Base-by-base conservation (phyloP, 352 stramenopile genomes). In the Phytopythium montanum region DNA sequence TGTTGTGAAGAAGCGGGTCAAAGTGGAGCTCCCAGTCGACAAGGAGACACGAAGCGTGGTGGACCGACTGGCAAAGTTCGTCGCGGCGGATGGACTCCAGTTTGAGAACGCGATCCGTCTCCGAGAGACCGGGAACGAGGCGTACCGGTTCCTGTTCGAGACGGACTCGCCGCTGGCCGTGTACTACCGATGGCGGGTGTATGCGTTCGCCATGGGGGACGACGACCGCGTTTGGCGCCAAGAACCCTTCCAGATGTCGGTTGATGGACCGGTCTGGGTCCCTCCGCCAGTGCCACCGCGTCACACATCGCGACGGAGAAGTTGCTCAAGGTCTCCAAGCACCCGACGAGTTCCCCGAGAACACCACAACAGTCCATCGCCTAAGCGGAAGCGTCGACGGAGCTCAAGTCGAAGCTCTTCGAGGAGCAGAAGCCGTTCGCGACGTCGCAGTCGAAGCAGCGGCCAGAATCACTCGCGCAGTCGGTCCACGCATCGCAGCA, bases 111-210 rank as follows among this genome's bases (percentile, higher is more conserved):
- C 64, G 12, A 71, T 93, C 29, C 74, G 76, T 19, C 48, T 61
- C 38, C 73, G 78, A 3, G 79, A 90, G 60, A 58, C 65, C 5
- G 52, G 61, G n/a, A 88, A 89, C 39, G 54, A 60, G 14, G 36
- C 68, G 1, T 92, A 85, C 56, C 59, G 34, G 2, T 92, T 92
- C 55, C 50, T 92, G 14, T 83, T 81, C 34, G 75, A 81, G 36
- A 50, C 53, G n/a, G 54, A 68, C 14, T 76, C 70, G 41, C 26
- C 61, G 6, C 26, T 75, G 18, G 76, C 59, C 3, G 36, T 81
- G 19, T 93, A 93, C 64, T 93, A 92, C 59, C 73, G 81, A 10
- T 93, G 84, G 84, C 58, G 78, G 45, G 81, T 92, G 25, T 91
- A 81, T 42, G 73, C 84, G 50, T 79, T 90, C 14, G 77, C 72